Base-by-base conservation (phyloP, 352 stramenopile species). In the Phytophthora citrophthora region DNA sequence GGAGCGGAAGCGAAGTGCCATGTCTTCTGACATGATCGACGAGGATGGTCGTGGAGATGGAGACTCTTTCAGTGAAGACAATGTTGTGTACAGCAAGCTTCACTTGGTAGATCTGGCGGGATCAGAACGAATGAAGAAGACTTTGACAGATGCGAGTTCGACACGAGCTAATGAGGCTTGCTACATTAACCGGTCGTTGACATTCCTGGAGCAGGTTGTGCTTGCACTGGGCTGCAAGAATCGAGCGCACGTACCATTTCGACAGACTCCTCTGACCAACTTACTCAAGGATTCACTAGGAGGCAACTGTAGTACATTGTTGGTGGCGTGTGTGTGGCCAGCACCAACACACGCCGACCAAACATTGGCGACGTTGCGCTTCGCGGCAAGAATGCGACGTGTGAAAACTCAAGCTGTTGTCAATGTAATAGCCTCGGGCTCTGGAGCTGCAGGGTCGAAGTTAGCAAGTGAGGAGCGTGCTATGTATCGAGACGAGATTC, bases 251-350 rank as follows among this genome's bases (percentile, higher is more conserved):
- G 79, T 98, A 15, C 94, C 94, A 15, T 98, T 96, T 50, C 77
- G 94, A n/a, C 93, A 98, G 65, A 96, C 88, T 2, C 96, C 97
- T 57, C 82, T 98, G 23, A 98, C 94, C 29, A 89, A 95, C 18
- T 63, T 98, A 23, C 79, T 98, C 26, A 90, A 96, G 58, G 91
- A 97, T 50, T 91, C 84, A 29, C 69, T 97, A 4, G 85, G 89
- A 5, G 90, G 85, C 23, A 96, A 95, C 55, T 89, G 78, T 40
- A 77, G 80, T 2, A 97, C 90, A 23, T 64, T 89, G 43, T 71
- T 97, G 24, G 86, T 97, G 1, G 89, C 88, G 2, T 96, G 88
- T 54, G 67, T 96, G n/a, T 96, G 87, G 87, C 87, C 86, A 9
- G 73, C 90, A n/a, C 56, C 69, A 12, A 68, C 77, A 1, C 86